Percentiles rank a stretch among this genome's conserved stretches.
Conservation (phyloP, 108 stramenopile genomes). For the Parietichytrium sp. region DNA sequence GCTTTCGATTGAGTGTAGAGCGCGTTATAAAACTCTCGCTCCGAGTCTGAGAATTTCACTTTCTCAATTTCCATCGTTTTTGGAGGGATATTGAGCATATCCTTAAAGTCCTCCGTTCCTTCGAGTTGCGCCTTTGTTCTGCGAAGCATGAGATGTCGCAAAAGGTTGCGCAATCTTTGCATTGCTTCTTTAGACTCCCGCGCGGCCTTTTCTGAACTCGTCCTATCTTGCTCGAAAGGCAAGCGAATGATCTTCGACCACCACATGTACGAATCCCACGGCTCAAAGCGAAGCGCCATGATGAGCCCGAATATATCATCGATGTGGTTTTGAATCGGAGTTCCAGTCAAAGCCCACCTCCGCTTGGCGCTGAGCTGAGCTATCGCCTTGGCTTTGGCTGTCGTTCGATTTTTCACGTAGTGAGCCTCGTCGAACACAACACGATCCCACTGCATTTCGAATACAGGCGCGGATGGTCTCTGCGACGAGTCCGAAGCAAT, state of each 20-base stretch:
- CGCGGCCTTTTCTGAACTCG: not conserved
- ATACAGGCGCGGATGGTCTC: not conserved
- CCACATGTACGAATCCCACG: slow-evolving; percentile 52
- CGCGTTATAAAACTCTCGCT: slow-evolving; percentile 53
- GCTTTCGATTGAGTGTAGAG: slow-evolving; percentile 43
- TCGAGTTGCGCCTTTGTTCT: slow-evolving; percentile 40
- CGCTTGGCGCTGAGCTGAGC: not conserved
- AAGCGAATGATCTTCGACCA: slow-evolving; percentile 41
- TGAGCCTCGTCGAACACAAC: slow-evolving; percentile 58
- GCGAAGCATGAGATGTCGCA: slow-evolving; percentile 42
- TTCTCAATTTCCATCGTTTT: slow-evolving; percentile 46
- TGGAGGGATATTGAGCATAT: slow-evolving; percentile 47
- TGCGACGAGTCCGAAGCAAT: slow-evolving; percentile 2
- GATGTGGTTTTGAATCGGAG: slow-evolving; percentile 56
- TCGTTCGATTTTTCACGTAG: not conserved
- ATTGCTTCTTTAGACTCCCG: too few species aligned
- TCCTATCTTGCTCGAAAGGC: slow-evolving; percentile 39
- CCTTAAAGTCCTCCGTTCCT: slow-evolving; percentile 34
- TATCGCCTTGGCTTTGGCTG: not conserved
- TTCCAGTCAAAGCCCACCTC: slow-evolving; percentile 59
- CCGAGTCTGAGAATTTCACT: slow-evolving; percentile 40
- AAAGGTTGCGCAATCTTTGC: slow-evolving; percentile 7
- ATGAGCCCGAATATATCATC: slow-evolving; percentile 53
- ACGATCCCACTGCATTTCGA: slow-evolving; percentile 46
- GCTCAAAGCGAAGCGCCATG: slow-evolving; percentile 52